Evolutionary conservation across 805 yeast genomes (phyloP), one percentile per base, ranked within the genome.

Genomic region (Jamesozyma rosinii): DNA sequence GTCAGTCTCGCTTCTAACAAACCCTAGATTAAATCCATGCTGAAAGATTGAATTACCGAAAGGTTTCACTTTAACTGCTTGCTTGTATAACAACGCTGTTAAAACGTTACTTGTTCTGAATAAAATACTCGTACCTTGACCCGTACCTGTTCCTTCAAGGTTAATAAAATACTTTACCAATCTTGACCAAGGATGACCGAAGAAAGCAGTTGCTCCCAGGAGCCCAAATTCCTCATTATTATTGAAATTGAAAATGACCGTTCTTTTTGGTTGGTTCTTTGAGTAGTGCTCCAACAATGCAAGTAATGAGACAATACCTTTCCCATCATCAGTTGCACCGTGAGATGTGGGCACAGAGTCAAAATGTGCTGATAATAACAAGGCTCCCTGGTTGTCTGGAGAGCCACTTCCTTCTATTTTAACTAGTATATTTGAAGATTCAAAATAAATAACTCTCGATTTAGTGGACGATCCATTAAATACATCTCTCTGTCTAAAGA

Each of bases 271-370:
- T 49, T 74, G 81, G 10, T 60, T 47, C 1, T 61, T 56, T 1
- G 63, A 50, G 50, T 67, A 75, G 52, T 76, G 64, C 34, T 77
- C 71, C 45, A 88, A 64, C 2, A 84, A 66, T 1, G 88, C 94
- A 38, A 88, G 64, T 71, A 88, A 67, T 9, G 92, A 73, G 1
- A 88, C 95, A 46, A 86, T 71, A 8, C 96, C 96, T 67, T 80
- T 79, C 1, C 96, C 96, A 57, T 87, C 95, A 59, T 89, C 97
- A 2, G 96, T 89, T 1, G 92, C 78, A 26, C 97, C 97, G 52
- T 68, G 77, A 4, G 87, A 79, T 2, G 94, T 77, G 18, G 95
- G 94, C 6, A 88, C 96, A 6, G 90, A 77, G 64, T 88, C 97
- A 54, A 68, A 89, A 65, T 89, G 97, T 4, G 96, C 88, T 52